Conservation (phyloP, 2,329 filamentous ascomycete species). For the Cercospora citrullina region DNA sequence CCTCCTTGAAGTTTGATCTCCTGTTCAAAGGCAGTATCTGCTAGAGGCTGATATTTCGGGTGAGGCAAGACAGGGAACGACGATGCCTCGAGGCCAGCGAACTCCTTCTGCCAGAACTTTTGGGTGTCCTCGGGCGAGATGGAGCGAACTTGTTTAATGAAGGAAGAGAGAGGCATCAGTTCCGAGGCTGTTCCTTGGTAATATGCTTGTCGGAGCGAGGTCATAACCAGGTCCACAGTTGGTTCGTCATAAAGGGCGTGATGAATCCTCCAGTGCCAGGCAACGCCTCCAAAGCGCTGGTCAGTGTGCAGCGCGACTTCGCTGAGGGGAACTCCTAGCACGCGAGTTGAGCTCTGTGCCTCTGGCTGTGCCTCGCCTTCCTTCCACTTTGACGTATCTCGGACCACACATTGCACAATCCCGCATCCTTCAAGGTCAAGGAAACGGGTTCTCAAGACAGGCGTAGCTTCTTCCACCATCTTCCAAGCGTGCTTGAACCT, state of each 20-base stretch:
- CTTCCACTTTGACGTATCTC: background rate
- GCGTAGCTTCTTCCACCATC: background rate
- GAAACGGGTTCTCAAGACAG: background rate
- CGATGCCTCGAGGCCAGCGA: background rate
- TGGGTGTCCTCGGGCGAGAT: background rate
- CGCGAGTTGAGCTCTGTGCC: background rate
- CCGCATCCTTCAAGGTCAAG: background rate
- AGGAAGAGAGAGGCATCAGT: background rate
- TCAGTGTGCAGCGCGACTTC: background rate
- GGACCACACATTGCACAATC: background rate
- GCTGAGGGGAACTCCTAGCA: background rate
- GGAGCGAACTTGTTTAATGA: background rate
- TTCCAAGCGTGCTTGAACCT: slow-evolving; percentile 39
- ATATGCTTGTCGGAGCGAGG: background rate
- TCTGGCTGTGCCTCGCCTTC: background rate
- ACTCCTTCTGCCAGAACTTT: background rate
- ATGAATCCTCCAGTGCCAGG: background rate
- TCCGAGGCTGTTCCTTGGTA: background rate
- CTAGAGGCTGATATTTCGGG: background rate
- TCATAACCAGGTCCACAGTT: background rate
- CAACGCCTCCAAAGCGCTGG: background rate
- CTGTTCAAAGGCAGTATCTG: background rate
- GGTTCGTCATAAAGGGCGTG: background rate
- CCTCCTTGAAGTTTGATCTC: background rate
- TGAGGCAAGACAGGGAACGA: background rate